Percentiles rank a stretch among this genome's conserved stretches.
Evolutionary conservation across 345 rosid species (phyloP).

Genomic region (Psidium guajava): DNA sequence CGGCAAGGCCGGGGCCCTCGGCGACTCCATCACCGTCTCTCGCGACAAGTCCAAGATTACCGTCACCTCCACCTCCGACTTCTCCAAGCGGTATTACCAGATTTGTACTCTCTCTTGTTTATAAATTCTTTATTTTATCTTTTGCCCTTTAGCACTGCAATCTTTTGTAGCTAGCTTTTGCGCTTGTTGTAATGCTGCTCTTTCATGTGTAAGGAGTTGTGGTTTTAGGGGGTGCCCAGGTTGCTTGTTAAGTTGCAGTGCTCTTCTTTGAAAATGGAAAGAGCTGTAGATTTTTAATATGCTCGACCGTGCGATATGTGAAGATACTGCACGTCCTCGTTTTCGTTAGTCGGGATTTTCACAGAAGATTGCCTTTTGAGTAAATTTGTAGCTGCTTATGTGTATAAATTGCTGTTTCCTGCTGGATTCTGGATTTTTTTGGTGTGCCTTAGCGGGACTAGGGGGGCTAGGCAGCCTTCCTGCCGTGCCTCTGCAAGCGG

Average conservation of each 20-base stretch:
- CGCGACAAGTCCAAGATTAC: constrained; percentile 31
- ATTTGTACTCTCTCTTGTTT: background rate
- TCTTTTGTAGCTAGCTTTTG: background rate
- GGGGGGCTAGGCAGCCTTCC: background rate
- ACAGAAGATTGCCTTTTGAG: background rate
- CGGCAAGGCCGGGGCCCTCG: constrained; percentile 37
- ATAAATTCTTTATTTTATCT: too few relatives aligned
- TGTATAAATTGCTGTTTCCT: background rate
- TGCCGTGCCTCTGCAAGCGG: background rate
- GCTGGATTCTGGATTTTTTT: background rate
- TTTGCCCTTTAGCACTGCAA: too few relatives aligned
- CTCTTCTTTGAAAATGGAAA: background rate
- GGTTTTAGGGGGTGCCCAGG: background rate
- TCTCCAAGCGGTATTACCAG: constrained; percentile 58
- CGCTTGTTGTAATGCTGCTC: background rate
- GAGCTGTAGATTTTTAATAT: background rate
- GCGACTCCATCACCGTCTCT: constrained; percentile 26
- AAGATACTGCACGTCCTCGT: background rate
- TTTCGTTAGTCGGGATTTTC: background rate
- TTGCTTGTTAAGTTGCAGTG: background rate
- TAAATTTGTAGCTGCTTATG: background rate
- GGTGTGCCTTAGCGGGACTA: background rate
- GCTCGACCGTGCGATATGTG: background rate
- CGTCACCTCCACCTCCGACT: constrained; percentile 56
- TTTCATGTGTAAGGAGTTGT: background rate